Conservation (phyloP, 495 filamentous ascomycete genomes). For the Tuber melanosporum region DNA sequence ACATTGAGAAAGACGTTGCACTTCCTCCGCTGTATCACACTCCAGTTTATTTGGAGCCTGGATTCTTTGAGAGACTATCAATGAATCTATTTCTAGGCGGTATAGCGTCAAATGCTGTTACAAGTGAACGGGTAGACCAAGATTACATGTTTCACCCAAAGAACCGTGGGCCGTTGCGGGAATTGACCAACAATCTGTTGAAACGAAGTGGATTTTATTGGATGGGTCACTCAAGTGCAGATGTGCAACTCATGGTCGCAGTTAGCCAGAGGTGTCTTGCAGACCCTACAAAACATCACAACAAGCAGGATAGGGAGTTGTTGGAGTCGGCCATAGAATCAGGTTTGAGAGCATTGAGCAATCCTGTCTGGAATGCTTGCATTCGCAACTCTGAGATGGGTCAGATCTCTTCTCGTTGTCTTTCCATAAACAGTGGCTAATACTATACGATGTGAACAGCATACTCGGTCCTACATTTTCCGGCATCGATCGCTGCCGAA, state of each 20-base stretch:
- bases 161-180: constrained; percentile 57
- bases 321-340: constrained; percentile 58
- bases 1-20: constrained; percentile 57
- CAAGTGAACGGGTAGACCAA: constrained; percentile 71
- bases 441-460: constrained; percentile 7
- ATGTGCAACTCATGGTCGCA: constrained; percentile 58
- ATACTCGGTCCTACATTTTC: constrained; percentile 32
- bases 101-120: constrained; percentile 77
- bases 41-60: constrained; percentile 68
- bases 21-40: constrained; percentile 65
- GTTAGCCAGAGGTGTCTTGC: constrained; percentile 59
- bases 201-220: constrained; percentile 86
- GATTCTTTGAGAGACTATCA: constrained; percentile 72
- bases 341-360: constrained; percentile 54
- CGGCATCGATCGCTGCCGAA: constrained; percentile 10
- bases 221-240: constrained; percentile 59
- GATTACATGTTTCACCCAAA: constrained; percentile 84
- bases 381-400: constrained; percentile 70
- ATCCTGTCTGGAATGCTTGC: constrained; percentile 58
- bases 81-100: constrained; percentile 78
- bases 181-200: constrained; percentile 68
- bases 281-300: constrained; percentile 51
- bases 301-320: constrained; percentile 52
- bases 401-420: constrained; percentile 47
- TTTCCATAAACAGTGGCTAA: not conserved